Percentiles rank a stretch among this genome's conserved stretches.
Conservation (phyloP, 441 rosid genomes). For the Gossypium schwendimanii region DNA sequence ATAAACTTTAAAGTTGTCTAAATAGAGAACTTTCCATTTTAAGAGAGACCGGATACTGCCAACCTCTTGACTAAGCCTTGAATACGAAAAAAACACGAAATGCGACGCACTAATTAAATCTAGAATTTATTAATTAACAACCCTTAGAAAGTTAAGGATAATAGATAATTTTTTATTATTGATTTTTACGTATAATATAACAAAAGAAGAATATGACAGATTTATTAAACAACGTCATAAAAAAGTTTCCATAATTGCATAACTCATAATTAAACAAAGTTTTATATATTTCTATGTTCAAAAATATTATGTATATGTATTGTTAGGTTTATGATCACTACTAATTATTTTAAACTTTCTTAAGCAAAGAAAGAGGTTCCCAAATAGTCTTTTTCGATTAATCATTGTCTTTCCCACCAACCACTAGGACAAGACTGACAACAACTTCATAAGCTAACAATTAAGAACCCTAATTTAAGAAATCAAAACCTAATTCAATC, state of each 20-base stretch:
- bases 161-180: too few species aligned
- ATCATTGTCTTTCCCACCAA: conserved; percentile 21
- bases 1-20: too few species aligned
- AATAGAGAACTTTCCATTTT: too few species aligned
- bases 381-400: background rate
- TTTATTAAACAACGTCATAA: background rate
- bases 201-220: too few species aligned
- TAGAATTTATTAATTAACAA: too few species aligned
- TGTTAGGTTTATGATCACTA: background rate
- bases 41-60: accelerated
- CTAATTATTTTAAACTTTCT: conserved; percentile 13
- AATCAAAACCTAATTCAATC: background rate
- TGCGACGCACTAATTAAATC: too few species aligned
- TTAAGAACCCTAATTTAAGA: background rate
- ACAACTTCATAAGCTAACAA: background rate
- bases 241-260: background rate
- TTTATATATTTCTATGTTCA: too few species aligned
- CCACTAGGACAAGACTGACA: background rate
- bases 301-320: background rate
- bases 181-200: too few species aligned
- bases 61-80: too few species aligned
- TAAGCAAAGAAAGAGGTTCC: conserved; percentile 1
- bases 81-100: too few species aligned
- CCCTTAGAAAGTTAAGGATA: too few species aligned
- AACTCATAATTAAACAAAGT: background rate